These are phyloP conservation scores for Primulina tabacum DNA, from an alignment of 257 asterid genomes.

Conservation along the genomic window DNA sequence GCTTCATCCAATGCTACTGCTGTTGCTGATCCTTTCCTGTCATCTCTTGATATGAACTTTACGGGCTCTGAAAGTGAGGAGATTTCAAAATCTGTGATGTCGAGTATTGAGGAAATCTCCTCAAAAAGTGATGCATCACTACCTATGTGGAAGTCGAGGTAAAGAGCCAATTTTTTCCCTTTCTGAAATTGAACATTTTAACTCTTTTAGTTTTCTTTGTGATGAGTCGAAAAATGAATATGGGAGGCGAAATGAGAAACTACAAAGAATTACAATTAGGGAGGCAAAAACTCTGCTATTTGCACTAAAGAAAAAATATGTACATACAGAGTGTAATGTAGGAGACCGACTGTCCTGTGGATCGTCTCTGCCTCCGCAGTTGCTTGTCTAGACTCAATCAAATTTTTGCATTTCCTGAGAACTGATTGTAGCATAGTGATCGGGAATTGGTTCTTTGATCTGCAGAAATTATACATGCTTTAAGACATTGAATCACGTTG, in stretches of 20 bases:
- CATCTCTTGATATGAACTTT: slow-evolving; percentile 58
- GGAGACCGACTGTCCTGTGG: background rate
- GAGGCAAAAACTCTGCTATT: background rate
- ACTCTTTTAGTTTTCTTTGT: background rate
- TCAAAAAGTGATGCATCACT: slow-evolving; percentile 36
- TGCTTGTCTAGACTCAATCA: background rate
- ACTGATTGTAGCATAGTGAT: background rate
- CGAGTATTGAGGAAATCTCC: slow-evolving; percentile 55
- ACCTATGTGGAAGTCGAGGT: slow-evolving; percentile 75
- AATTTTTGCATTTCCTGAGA: background rate
- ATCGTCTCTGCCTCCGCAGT: background rate
- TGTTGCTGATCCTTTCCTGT: slow-evolving; percentile 54
- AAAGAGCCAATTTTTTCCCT: slow-evolving; percentile 15
- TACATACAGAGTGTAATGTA: background rate
- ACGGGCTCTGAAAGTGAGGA: slow-evolving; percentile 67
- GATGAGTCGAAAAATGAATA: background rate
- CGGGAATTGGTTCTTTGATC: background rate
- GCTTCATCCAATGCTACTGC: slow-evolving; percentile 39
- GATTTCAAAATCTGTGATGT: slow-evolving; percentile 61
- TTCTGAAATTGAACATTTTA: background rate
- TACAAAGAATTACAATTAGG: too few species aligned
- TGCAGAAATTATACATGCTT: too few species aligned
- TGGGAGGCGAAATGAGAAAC: background rate
- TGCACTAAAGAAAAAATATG: background rate
- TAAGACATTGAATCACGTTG: background rate